Base-by-base conservation (phyloP, 257 asterid genomes). In the Nicotiana attenuata region DNA sequence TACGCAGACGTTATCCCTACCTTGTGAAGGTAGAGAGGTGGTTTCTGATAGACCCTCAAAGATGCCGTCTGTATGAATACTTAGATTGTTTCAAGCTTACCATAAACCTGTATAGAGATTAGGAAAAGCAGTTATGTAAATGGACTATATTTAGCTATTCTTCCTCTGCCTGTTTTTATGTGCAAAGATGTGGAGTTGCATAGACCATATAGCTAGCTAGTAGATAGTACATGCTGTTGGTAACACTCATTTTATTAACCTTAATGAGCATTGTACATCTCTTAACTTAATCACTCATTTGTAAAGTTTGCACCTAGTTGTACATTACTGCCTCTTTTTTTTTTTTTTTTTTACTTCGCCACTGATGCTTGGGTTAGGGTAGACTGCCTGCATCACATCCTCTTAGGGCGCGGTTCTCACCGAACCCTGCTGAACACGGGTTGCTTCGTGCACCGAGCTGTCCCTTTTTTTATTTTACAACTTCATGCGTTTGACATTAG, bases 221-320 rank as follows among this genome's bases (percentile, higher is more conserved):
- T 50, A 81, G 78, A 81, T 53, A 76, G 80, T 31, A 28, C 24
- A 82, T 69, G 83, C 71, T 73, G 84, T 66, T 65, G 66, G 57
- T 79, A 33, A 76, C 60, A 80, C 84, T 85, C 81, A 81, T 79
- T 77, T 81, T 84, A 63, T 41, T 52, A 52, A 88, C 83, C 82
- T 81, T 81, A 50, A 79, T 29, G 80, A 84, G 78, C 80, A 71
- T 50, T 85, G 84, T 80, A 83, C 76, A 84, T 83, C 80, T 86
- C 84, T 52, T 52, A 65, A 85, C 69, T 81, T 61, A 16, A 73
- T 55, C 41, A 53, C 63, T 31, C 20, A 50, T 53, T 55, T 78
- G 86, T 80, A 65, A 65, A 85, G 82, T 67, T 76, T 71, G 76
- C 78, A 73, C 69, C 57, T 83, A 77, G 86, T 55, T 89, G 88